Conservation (phyloP, 1,284 basidiomycete species). For the Sanghuangporus sanghuang region DNA sequence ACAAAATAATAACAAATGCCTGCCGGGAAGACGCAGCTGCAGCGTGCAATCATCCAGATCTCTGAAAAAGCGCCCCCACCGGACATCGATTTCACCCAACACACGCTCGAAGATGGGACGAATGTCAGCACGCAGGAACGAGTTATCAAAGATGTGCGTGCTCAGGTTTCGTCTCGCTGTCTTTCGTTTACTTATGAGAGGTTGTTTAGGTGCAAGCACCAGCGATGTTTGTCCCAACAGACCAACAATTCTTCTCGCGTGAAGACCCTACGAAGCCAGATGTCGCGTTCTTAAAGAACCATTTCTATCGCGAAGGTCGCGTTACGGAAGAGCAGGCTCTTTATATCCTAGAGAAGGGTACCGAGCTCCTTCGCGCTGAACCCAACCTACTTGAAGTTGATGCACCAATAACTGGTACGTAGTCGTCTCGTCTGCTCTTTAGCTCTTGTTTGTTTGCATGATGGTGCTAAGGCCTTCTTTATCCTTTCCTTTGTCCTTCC, state of each 20-base stretch:
- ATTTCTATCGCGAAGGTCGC: slow-evolving; percentile 95
- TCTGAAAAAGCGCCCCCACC: slow-evolving; percentile 57
- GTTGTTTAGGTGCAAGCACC: slow-evolving; percentile 83
- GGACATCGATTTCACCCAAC: slow-evolving; percentile 84
- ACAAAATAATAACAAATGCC: slow-evolving; percentile 13
- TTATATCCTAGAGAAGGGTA: slow-evolving; percentile 79
- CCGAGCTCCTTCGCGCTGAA: slow-evolving; percentile 72
- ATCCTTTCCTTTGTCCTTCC: not conserved
- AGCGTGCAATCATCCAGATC: slow-evolving; percentile 72
- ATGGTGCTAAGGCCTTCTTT: slow-evolving; percentile 2
- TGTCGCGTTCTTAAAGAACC: slow-evolving; percentile 96
- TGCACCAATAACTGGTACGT: slow-evolving; percentile 86
- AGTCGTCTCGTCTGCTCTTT: not conserved
- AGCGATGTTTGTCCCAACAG: slow-evolving; percentile 87
- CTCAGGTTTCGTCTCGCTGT: not conserved
- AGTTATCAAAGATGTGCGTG: slow-evolving; percentile 75
- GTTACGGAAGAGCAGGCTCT: slow-evolving; percentile 88
- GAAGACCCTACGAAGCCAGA: slow-evolving; percentile 87
- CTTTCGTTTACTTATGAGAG: not conserved
- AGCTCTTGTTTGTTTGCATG: not conserved
- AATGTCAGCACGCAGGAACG: slow-evolving; percentile 83
- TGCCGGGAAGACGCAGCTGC: slow-evolving; percentile 46
- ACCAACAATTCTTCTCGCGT: slow-evolving; percentile 89
- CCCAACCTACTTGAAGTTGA: slow-evolving; percentile 87
- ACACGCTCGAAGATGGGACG: slow-evolving; percentile 84